Percentiles rank a stretch among this genome's conserved stretches.
Conservation (phyloP, 169 alveolate genomes). For the Eimeria sp. region DNA sequence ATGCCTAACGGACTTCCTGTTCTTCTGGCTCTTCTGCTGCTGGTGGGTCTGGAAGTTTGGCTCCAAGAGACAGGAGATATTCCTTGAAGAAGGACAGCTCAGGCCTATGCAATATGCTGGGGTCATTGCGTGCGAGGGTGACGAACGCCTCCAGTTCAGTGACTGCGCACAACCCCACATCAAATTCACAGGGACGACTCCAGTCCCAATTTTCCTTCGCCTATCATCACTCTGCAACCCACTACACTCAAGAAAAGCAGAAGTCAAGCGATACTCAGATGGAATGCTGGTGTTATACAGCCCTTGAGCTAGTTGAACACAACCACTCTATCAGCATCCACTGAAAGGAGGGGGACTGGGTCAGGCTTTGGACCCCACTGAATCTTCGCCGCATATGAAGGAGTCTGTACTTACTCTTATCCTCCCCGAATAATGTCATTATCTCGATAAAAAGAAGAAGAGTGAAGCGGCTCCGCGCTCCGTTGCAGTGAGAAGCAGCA, state of each 20-base stretch:
- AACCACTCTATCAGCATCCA: too few relatives aligned
- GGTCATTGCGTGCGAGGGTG: constrained; percentile 83
- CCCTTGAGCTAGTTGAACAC: neutral
- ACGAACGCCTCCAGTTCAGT: constrained; percentile 87
- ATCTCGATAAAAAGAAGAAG: neutral
- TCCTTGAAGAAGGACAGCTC: constrained; percentile 86
- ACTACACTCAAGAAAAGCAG: neutral
- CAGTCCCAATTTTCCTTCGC: neutral
- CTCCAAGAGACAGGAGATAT: constrained; percentile 86
- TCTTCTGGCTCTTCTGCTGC: constrained; percentile 76
- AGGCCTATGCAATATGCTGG: constrained; percentile 86
- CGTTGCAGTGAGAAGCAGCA: neutral
- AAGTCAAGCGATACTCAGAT: neutral
- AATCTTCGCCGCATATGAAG: neutral
- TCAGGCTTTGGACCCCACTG: neutral
- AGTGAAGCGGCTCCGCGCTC: neutral
- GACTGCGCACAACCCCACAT: constrained; percentile 79
- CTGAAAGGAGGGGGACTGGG: neutral
- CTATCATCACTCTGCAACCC: neutral
- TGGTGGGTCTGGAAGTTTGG: constrained; percentile 60
- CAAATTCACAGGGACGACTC: neutral
- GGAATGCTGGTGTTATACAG: neutral
- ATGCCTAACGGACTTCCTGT: constrained; percentile 65
- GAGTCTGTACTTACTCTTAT: neutral
- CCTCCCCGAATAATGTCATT: constrained; percentile 55